Percentiles rank a stretch among this genome's conserved stretches.
Conservation (phyloP, 345 rosid species). For the Mangifera indica region DNA sequence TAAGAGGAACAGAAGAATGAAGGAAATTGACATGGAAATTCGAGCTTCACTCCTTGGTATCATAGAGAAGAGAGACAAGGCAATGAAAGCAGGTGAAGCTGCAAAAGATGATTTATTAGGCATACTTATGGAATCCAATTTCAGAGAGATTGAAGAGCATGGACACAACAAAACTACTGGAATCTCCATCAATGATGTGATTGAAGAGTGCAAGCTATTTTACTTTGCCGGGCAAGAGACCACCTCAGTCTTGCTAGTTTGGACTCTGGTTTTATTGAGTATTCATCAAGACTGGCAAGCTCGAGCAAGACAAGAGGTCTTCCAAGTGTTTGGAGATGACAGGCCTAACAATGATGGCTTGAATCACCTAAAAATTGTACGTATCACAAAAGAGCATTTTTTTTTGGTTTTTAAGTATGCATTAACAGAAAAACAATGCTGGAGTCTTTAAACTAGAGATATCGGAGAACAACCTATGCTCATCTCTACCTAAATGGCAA, state of each 20-base stretch:
- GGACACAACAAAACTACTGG: constrained; percentile 21
- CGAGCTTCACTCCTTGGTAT: constrained; percentile 33
- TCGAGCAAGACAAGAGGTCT: constrained; percentile 56
- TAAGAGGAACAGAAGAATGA: constrained; percentile 40
- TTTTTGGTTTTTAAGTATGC: no score
- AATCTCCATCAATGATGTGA: constrained; percentile 42
- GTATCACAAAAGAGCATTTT: constrained; percentile 14
- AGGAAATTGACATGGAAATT: constrained; percentile 29
- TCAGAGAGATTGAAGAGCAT: constrained; percentile 27
- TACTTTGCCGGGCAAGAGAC: constrained; percentile 70
- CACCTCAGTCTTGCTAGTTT: constrained; percentile 47
- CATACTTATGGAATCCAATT: constrained; percentile 48
- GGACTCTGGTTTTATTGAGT: constrained; percentile 58
- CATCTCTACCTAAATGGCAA: no score
- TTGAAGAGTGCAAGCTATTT: constrained; percentile 66
- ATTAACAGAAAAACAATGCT: no score
- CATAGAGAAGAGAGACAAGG: constrained; percentile 37
- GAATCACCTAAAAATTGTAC: constrained; percentile 48
- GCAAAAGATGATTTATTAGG: constrained; percentile 31
- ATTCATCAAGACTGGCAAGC: constrained; percentile 58
- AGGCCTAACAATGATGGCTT: constrained; percentile 30
- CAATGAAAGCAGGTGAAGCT: constrained; percentile 32
- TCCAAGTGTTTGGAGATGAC: constrained; percentile 40
- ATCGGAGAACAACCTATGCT: no score
- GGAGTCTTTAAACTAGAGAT: no score